phyloP scores from a whole-genome alignment of 352 stramenopile species.

The Thraustochytrium sp. region DNA sequence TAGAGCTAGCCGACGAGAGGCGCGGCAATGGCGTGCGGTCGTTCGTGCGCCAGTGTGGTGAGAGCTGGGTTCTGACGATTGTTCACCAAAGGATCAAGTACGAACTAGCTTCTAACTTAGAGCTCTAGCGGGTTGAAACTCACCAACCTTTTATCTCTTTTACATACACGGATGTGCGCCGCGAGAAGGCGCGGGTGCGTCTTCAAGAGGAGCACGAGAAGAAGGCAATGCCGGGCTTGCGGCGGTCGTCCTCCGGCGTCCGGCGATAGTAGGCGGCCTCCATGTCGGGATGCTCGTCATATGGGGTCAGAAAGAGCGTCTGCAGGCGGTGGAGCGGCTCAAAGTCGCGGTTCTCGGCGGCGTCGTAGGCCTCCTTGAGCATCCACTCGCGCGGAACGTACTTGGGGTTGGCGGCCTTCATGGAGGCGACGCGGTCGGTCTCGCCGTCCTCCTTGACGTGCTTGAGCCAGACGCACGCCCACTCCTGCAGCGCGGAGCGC shows the following conservation, averaged over 20 bases:
- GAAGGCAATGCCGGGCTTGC: conserved; percentile 30
- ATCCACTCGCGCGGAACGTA: conserved; percentile 67
- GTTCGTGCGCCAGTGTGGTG: too few species aligned
- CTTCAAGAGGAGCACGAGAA: conserved; percentile 42
- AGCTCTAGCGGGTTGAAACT: too few species aligned
- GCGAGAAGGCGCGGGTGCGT: background rate
- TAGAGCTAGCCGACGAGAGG: too few species aligned
- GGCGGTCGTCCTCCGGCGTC: background rate
- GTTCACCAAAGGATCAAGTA: too few species aligned
- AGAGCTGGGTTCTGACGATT: too few species aligned
- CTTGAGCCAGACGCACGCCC: background rate
- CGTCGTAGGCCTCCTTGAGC: conserved; percentile 62
- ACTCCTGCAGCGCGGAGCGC: conserved; percentile 34
- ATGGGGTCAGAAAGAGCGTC: conserved; percentile 8
- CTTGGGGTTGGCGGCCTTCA: conserved; percentile 61
- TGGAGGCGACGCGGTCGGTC: conserved; percentile 48
- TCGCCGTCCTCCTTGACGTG: background rate
- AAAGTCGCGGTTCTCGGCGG: conserved; percentile 46
- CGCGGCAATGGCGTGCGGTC: too few species aligned
- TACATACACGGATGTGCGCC: too few species aligned
- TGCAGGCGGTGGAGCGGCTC: background rate
- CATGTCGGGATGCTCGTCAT: conserved; percentile 7
- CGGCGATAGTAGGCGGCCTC: background rate
- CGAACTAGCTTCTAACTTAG: too few species aligned
- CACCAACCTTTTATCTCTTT: too few species aligned